Percentiles rank a stretch among this genome's conserved stretches.
Conservation (phyloP, 177 flowering plant genomes). For the Vitis hybrid region DNA sequence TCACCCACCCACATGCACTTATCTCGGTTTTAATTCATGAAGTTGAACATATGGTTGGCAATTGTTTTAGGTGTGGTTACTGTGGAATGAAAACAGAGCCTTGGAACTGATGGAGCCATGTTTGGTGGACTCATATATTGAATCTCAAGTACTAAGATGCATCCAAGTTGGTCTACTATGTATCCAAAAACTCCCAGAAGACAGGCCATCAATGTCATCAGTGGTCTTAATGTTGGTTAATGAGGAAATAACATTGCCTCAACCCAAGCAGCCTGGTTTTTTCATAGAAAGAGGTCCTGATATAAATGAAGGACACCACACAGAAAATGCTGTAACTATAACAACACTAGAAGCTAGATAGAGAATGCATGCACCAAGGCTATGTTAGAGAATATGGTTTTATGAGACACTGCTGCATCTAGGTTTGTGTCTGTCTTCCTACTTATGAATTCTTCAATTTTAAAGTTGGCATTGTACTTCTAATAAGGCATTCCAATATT, state of each 20-base stretch:
- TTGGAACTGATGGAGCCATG: slow-evolving; percentile 13
- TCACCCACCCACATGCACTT: too few species aligned
- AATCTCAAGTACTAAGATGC: slow-evolving; percentile 9
- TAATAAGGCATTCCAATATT: too few species aligned
- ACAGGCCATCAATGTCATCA: slow-evolving; percentile 25
- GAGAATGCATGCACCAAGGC: too few species aligned
- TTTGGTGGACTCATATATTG: neutral
- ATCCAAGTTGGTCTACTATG: slow-evolving; percentile 27
- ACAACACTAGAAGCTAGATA: too few species aligned
- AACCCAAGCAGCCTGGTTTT: slow-evolving; percentile 21
- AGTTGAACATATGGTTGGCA: neutral
- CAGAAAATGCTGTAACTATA: too few species aligned
- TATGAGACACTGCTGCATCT: too few species aligned
- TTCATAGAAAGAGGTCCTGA: slow-evolving; percentile 15
- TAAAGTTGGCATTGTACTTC: too few species aligned
- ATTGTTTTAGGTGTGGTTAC: slow-evolving; percentile 23
- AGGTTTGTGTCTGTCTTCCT: too few species aligned
- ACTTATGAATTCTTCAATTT: too few species aligned
- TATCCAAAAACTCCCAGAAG: slow-evolving; percentile 21
- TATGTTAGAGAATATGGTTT: too few species aligned
- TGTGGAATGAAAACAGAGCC: slow-evolving; percentile 12
- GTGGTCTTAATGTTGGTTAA: slow-evolving; percentile 23
- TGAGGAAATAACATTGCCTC: slow-evolving; percentile 9
- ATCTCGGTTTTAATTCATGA: too few species aligned
- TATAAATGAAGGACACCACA: neutral